Conservation (phyloP, 2,329 filamentous ascomycete genomes). For the Bipolaris bicolor region DNA sequence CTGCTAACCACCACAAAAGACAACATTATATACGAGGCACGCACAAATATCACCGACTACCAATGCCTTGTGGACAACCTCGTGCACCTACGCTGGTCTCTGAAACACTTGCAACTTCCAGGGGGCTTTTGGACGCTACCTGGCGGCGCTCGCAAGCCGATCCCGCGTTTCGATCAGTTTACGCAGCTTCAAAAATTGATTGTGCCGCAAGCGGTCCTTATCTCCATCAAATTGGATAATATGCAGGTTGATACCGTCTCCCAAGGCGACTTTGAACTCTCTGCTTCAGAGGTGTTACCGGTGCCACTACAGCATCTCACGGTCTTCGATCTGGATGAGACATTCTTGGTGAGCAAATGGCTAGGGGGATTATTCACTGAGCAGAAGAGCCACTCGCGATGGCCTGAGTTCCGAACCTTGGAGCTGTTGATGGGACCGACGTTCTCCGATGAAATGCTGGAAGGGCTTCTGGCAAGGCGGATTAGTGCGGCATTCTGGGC, state of each 20-base stretch:
- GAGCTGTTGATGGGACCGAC: constrained; percentile 13
- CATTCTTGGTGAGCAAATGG: constrained; percentile 13
- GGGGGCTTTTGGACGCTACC: constrained; percentile 27
- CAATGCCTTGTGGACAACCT: constrained; percentile 17
- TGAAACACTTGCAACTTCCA: constrained; percentile 16
- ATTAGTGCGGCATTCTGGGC: neutral
- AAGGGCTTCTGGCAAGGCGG: neutral
- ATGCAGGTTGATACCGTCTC: constrained; percentile 17
- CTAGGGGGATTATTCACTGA: constrained; percentile 13
- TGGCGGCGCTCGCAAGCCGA: constrained; percentile 19
- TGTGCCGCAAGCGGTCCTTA: constrained; percentile 20
- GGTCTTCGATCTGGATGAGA: constrained; percentile 17
- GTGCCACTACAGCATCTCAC: constrained; percentile 13
- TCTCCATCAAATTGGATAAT: constrained; percentile 23
- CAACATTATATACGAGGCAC: constrained; percentile 19
- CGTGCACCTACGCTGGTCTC: constrained; percentile 10
- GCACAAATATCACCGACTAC: constrained; percentile 24
- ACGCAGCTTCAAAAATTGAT: constrained; percentile 6
- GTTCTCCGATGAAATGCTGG: neutral
- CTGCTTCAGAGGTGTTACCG: constrained; percentile 10
- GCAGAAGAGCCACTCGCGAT: constrained; percentile 3
- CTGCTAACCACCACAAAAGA: constrained; percentile 10
- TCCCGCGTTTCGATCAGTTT: constrained; percentile 21
- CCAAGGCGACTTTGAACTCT: constrained; percentile 19
- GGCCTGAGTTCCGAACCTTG: constrained; percentile 8